These are phyloP conservation scores for Novakomyces olei DNA, from an alignment of 805 yeast genomes.

Conservation along the genomic window DNA sequence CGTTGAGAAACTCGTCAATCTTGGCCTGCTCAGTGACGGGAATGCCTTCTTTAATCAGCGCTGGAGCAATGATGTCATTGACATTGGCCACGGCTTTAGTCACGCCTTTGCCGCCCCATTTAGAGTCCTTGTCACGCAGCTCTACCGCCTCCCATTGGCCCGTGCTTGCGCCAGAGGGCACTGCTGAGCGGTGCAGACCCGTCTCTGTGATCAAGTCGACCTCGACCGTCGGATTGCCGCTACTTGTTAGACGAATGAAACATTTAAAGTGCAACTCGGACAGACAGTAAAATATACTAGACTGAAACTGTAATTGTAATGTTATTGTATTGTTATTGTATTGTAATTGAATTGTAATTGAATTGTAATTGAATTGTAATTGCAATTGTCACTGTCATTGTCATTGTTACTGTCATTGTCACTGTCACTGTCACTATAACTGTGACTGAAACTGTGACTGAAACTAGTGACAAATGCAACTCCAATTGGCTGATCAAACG, in stretches of 20 bases:
- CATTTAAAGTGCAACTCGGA: not conserved
- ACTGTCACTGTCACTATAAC: too few species aligned
- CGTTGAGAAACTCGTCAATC: conserved; percentile 63
- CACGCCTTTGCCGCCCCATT: conserved; percentile 98
- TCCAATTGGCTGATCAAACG: too few species aligned
- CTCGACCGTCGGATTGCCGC: conserved; percentile 92
- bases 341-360: too few species aligned
- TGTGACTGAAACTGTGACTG: too few species aligned
- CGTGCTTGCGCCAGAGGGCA: conserved; percentile 98
- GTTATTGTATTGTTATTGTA: too few species aligned
- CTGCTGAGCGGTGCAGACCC: conserved; percentile 91
- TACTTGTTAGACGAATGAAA: too few species aligned
- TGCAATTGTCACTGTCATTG: too few species aligned
- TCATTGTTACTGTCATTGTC: too few species aligned
- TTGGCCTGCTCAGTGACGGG: conserved; percentile 74
- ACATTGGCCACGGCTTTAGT: conserved; percentile 90
- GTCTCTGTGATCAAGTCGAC: conserved; percentile 83
- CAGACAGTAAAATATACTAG: not conserved
- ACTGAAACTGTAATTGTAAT: too few species aligned
- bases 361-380: too few species aligned
- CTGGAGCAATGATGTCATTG: conserved; percentile 87
- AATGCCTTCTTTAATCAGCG: conserved; percentile 54
- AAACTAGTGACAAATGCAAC: too few species aligned
- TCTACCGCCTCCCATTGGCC: conserved; percentile 98
- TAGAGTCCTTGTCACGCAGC: conserved; percentile 93